These are phyloP conservation scores for Paramecium biaurelia DNA, from an alignment of 73 alveolate species.

Conservation along the genomic window DNA sequence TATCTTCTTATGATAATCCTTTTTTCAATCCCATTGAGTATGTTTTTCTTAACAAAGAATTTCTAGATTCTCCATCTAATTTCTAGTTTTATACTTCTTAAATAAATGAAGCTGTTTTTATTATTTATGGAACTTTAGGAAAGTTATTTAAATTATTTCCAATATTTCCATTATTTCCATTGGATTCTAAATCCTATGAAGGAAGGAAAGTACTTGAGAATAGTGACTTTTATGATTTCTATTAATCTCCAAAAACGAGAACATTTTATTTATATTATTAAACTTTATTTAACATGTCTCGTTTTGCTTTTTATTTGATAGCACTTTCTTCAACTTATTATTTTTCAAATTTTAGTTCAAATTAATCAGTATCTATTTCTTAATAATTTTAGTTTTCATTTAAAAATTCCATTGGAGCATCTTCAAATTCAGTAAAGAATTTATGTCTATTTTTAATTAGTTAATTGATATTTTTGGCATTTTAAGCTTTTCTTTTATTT, in stretches of 20 bases:
- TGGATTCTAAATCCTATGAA: background rate
- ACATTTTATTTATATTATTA: background rate
- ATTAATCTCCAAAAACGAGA: background rate
- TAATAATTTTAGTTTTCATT: background rate
- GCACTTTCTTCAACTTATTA: background rate
- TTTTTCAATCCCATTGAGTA: background rate
- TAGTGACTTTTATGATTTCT: background rate
- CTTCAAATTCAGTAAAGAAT: constrained; percentile 1
- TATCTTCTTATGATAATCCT: background rate
- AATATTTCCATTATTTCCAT: background rate
- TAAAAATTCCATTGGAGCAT: background rate
- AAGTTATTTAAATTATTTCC: background rate
- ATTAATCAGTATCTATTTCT: background rate
- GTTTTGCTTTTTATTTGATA: background rate
- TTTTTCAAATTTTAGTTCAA: background rate
- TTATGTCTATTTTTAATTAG: constrained; percentile 12
- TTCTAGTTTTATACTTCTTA: background rate
- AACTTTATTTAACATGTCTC: background rate
- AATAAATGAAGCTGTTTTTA: background rate
- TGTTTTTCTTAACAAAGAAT: background rate
- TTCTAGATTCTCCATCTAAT: background rate
- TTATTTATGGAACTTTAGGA: background rate
- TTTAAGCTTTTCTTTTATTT: background rate
- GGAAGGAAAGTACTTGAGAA: background rate
- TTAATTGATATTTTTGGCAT: background rate